Evolutionary conservation across 306 rosid genomes (phyloP), one percentile per base, ranked within the genome.

Genomic region (Astragalus glycyphyllos): DNA sequence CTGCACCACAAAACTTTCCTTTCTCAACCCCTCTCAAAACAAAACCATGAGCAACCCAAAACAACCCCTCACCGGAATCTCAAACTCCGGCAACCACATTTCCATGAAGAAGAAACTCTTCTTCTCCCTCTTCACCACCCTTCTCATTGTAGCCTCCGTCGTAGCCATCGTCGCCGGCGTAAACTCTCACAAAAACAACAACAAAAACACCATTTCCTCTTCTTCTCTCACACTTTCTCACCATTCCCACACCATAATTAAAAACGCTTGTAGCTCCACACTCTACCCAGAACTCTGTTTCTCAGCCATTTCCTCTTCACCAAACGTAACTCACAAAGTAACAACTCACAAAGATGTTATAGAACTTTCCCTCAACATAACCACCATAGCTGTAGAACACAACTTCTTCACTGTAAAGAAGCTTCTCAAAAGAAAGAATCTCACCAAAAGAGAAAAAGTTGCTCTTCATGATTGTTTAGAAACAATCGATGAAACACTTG

Each of bases 401-500:
- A 94, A 83, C 64, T 89, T 6, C 83, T 50, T 63, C 79, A 20
- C 63, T 6, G 62, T 94, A 0, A 10, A 82, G 66, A 86, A 86
- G 57, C 73, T 92, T 0, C 2, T 58, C 1, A 9, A 4, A 4
- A 8, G 58, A 14, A 65, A 49, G 31, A 56, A 7, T n/a, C 83
- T 91, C 5, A 80, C 88, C 0, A 42, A 80, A 47, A 77, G 98
- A 2, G 92, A 77, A 67, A 87, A 79, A 69, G 12, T 1, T 3
- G 97, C 96, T 1, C 89, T 94, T 11, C 78, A 84, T 0, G 98
- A 91, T 26, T 94, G 98, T 15, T 45, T 89, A 2, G 92, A 86
- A 20, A 86, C 71, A 60, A 86, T 79, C 1, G 96, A 89, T 2
- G 87, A 84, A 35, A 84, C 98, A 1, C 80, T 94, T 0, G 88